Evolutionary conservation across 352 stramenopile genomes (phyloP).

Genomic region (Globisporangium cederbergense): DNA sequence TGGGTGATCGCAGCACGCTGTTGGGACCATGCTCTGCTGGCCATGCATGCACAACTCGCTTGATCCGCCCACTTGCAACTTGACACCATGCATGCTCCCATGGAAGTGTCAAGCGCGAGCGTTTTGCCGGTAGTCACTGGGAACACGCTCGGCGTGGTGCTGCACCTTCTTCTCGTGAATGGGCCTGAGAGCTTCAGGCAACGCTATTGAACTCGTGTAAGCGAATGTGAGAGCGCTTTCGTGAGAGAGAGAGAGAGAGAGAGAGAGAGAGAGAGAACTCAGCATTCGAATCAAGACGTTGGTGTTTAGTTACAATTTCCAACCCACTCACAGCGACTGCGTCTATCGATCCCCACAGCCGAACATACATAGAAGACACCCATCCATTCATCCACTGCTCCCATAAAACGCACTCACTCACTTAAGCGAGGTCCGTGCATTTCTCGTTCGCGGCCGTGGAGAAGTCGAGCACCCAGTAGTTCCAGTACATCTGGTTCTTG

Average conservation of each 20-base stretch:
- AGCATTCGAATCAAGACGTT: not conserved
- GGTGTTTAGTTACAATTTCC: conserved; percentile 1
- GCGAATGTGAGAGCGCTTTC: no score
- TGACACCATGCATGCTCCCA: no score
- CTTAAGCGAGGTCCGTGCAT: conserved; percentile 9
- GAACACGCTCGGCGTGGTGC: no score
- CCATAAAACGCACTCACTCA: not conserved
- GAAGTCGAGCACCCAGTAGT: conserved; percentile 35
- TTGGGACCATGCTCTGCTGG: no score
- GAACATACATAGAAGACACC: conserved; percentile 4
- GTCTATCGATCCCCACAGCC: not conserved
- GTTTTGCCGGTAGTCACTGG: no score
- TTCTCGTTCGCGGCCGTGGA: conserved; percentile 14
- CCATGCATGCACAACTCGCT: not conserved
- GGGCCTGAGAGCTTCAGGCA: no score
- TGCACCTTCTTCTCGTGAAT: not conserved
- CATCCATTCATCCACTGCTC: not conserved
- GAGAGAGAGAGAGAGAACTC: no score
- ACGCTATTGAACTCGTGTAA: no score
- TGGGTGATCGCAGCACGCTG: no score
- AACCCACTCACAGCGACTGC: conserved; percentile 5
- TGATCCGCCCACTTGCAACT: no score
- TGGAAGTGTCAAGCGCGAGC: no score
- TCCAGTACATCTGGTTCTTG: conserved; percentile 25
- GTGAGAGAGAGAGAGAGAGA: no score